Conservation (phyloP, 768 basidiomycete species). For the Mycena galericulata region DNA sequence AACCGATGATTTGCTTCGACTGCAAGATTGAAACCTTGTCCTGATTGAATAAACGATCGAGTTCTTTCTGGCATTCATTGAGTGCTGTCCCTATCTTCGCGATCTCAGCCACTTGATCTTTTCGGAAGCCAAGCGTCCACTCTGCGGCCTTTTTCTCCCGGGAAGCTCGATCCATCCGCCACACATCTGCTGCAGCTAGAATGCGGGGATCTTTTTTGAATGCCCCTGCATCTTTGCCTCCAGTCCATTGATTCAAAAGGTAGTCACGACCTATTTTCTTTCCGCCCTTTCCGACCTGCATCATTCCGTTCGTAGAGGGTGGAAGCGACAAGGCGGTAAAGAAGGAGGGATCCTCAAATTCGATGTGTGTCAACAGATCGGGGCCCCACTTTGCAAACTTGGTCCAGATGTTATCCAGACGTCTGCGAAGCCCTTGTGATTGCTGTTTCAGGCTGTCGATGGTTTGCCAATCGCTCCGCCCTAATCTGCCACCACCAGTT, state of each 20-base stretch:
- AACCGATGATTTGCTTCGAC: slow-evolving; percentile 48
- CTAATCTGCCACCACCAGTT: slow-evolving; percentile 37
- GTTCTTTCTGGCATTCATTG: slow-evolving; percentile 44
- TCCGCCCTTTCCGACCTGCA: slow-evolving; percentile 53
- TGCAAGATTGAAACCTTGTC: slow-evolving; percentile 39
- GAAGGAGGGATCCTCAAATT: slow-evolving; percentile 63
- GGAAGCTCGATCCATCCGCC: slow-evolving; percentile 46
- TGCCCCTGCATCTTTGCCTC: slow-evolving; percentile 57
- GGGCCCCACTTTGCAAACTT: slow-evolving; percentile 33
- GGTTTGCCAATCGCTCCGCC: slow-evolving; percentile 51
- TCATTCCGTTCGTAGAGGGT: slow-evolving; percentile 57
- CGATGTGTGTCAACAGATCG: slow-evolving; percentile 59
- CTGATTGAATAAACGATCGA: slow-evolving; percentile 47
- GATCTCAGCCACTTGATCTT: slow-evolving; percentile 43
- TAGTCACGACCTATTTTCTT: slow-evolving; percentile 49
- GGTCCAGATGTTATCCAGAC: slow-evolving; percentile 44
- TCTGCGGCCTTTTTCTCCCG: slow-evolving; percentile 29
- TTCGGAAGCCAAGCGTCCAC: slow-evolving; percentile 47
- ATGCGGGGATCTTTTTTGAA: slow-evolving; percentile 47
- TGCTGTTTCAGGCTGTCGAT: slow-evolving; percentile 55
- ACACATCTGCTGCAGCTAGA: slow-evolving; percentile 42
- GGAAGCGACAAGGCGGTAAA: slow-evolving; percentile 61
- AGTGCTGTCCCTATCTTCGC: slow-evolving; percentile 42
- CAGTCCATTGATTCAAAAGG: slow-evolving; percentile 61
- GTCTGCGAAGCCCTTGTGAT: slow-evolving; percentile 20